Percentiles rank a stretch among this genome's conserved stretches.
Conservation (phyloP, 768 basidiomycete genomes). For the Boletellus emodensis region DNA sequence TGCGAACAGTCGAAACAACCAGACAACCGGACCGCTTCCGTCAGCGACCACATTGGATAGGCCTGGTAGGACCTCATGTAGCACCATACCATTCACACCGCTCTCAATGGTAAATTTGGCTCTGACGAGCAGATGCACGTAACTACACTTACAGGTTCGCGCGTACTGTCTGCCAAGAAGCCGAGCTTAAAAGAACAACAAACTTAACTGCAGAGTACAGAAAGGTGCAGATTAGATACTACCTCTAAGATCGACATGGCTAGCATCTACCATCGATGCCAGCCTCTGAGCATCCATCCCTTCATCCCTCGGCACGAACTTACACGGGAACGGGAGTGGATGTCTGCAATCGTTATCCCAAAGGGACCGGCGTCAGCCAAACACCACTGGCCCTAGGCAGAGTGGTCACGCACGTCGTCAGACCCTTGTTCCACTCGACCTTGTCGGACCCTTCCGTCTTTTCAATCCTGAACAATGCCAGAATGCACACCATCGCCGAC, state of each 20-base stretch:
- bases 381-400: neutral
- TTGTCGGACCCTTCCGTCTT: constrained; percentile 14
- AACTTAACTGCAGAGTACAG: no score
- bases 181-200: no score
- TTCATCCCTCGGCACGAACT: constrained; percentile 12
- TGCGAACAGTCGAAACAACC: no score
- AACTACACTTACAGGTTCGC: no score
- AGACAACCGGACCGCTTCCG: no score
- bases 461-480: constrained; percentile 16
- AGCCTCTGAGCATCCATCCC: constrained; percentile 14
- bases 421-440: constrained; percentile 16
- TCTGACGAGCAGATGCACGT: no score
- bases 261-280: constrained; percentile 8
- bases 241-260: neutral
- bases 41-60: no score
- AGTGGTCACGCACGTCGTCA: constrained; percentile 4
- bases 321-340: constrained; percentile 18
- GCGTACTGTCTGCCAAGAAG: no score
- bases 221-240: no score
- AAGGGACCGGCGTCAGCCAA: neutral
- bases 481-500: constrained; percentile 19
- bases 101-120: no score
- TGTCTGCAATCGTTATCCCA: neutral
- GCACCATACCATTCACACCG: no score
- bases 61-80: no score